phyloP scores from a whole-genome alignment of 2,329 filamentous ascomycete species.

The Hortaea werneckii region DNA sequence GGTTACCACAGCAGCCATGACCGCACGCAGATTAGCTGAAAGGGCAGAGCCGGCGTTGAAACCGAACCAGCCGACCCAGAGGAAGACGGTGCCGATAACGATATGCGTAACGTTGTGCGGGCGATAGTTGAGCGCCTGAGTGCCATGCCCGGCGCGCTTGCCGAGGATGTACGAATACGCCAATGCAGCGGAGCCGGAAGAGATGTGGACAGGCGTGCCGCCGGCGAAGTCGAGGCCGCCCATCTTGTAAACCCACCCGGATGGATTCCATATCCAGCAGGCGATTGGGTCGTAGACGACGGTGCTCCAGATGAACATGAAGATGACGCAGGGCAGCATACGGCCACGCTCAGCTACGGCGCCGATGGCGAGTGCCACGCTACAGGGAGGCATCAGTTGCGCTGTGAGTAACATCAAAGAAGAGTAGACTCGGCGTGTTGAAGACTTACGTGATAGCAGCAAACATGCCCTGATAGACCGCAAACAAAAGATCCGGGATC shows the following conservation, averaged over 20 bases:
- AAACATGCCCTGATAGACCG: conserved; percentile 82
- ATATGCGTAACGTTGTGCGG: conserved; percentile 91
- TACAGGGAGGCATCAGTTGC: conserved; percentile 15
- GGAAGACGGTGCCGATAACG: conserved; percentile 82
- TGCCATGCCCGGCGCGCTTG: conserved; percentile 73
- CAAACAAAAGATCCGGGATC: conserved; percentile 76
- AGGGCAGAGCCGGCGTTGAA: conserved; percentile 85
- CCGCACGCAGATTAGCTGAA: conserved; percentile 68
- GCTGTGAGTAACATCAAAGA: too few relatives aligned
- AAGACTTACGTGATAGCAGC: conserved; percentile 57
- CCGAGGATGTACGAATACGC: conserved; percentile 89
- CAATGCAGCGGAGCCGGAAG: conserved; percentile 73
- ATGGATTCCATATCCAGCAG: conserved; percentile 88
- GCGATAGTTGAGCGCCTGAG: conserved; percentile 80
- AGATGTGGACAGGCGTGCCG: conserved; percentile 81
- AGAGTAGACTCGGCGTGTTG: too few relatives aligned
- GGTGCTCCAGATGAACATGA: conserved; percentile 89
- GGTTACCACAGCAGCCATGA: conserved; percentile 80
- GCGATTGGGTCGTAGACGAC: conserved; percentile 86
- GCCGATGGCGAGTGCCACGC: conserved; percentile 72
- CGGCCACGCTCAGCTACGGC: conserved; percentile 79
- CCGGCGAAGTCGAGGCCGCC: conserved; percentile 83
- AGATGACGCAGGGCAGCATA: conserved; percentile 78
- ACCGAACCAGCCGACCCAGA: conserved; percentile 93
- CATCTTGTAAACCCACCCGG: conserved; percentile 69